Evolutionary conservation across 2,329 filamentous ascomycete species (phyloP).

Genomic region (Calonectria pseudoreteaudii): DNA sequence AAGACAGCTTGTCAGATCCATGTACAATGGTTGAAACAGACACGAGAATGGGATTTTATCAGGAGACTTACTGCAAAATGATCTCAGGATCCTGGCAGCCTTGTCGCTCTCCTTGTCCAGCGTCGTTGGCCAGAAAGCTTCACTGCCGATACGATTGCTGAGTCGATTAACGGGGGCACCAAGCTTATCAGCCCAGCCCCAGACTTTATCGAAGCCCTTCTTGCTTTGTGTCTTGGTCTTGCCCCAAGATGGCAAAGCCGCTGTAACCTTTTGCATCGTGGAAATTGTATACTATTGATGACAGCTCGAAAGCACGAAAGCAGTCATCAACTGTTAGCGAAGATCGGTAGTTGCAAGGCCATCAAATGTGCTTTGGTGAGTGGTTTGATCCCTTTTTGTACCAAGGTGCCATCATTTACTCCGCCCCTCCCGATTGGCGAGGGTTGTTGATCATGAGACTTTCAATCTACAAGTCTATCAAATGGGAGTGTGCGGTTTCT

Average conservation of each 20-base stretch:
- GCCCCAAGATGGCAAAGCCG: conserved; percentile 61
- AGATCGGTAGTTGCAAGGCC: background rate
- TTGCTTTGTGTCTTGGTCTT: conserved; percentile 67
- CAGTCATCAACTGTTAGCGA: background rate
- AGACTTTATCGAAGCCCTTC: conserved; percentile 80
- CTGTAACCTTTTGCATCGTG: conserved; percentile 50
- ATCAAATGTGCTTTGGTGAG: background rate
- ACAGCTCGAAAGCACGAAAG: background rate
- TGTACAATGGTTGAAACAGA: no score
- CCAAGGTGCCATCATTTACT: background rate
- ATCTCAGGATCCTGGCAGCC: conserved; percentile 83
- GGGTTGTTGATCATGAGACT: background rate
- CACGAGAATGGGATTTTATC: background rate
- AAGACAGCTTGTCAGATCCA: background rate
- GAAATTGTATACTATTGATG: background rate
- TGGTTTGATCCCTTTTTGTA: background rate
- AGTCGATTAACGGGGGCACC: conserved; percentile 83
- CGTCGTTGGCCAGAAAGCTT: conserved; percentile 88
- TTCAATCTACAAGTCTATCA: background rate
- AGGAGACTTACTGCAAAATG: conserved; percentile 79
- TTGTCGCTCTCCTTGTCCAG: conserved; percentile 92
- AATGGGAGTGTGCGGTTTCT: background rate
- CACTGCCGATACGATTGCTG: conserved; percentile 81
- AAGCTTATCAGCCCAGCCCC: conserved; percentile 61
- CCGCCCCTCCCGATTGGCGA: conserved; percentile 12